These are phyloP conservation scores for Leccinellum albellum DNA, from an alignment of 768 basidiomycete genomes.

Conservation along the genomic window DNA sequence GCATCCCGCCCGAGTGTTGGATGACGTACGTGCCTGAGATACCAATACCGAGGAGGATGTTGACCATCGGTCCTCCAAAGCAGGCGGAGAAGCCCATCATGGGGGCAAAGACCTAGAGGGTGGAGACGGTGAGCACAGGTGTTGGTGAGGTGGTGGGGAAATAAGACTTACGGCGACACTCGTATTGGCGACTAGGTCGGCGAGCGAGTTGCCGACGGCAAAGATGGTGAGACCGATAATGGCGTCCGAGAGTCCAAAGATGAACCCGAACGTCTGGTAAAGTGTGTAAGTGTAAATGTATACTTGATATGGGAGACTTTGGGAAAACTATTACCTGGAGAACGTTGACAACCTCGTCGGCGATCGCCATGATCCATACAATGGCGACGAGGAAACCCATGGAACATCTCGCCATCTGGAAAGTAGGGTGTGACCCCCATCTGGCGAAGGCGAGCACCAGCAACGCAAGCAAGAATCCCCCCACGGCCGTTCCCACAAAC, in stretches of 20 bases:
- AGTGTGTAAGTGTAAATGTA: not conserved
- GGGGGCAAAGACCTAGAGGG: slow-evolving; percentile 68
- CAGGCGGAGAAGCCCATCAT: slow-evolving; percentile 96
- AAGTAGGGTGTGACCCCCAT: slow-evolving; percentile 52
- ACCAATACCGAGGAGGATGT: slow-evolving; percentile 87
- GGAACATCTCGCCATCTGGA: slow-evolving; percentile 71
- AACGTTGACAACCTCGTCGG: slow-evolving; percentile 91
- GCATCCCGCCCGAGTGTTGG: slow-evolving; percentile 46
- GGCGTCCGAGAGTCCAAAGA: slow-evolving; percentile 94
- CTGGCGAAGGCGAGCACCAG: slow-evolving; percentile 59
- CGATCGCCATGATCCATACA: slow-evolving; percentile 98
- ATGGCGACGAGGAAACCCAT: slow-evolving; percentile 90
- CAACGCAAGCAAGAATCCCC: slow-evolving; percentile 51
- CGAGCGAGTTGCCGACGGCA: slow-evolving; percentile 92
- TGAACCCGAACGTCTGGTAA: slow-evolving; percentile 80
- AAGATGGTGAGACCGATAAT: slow-evolving; percentile 97
- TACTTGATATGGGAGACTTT: not conserved
- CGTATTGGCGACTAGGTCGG: slow-evolving; percentile 95
- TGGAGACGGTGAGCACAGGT: not conserved
- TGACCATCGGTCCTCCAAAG: slow-evolving; percentile 91
- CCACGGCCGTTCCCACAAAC: slow-evolving; percentile 48
- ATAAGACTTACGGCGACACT: slow-evolving; percentile 71
- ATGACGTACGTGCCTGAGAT: slow-evolving; percentile 88
- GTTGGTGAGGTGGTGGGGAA: not conserved
- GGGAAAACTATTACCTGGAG: slow-evolving; percentile 58